A percentile compares a stretch with the other conserved stretches of the same genome.
Conservation (phyloP, 306 rosid species). For the Benincasa hispida region DNA sequence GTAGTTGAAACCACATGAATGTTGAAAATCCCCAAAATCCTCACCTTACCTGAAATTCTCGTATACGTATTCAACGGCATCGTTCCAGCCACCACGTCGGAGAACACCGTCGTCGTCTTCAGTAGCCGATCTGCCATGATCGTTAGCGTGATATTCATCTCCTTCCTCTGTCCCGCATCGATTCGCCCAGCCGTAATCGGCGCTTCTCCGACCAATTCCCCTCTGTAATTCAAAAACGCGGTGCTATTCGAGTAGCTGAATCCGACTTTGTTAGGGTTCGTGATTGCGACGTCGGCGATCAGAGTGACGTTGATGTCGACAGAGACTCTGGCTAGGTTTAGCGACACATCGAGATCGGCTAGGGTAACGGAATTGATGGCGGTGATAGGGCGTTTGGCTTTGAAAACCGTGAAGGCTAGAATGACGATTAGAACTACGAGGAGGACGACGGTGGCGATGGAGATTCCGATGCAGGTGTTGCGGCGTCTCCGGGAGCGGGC, state of each 20-base stretch:
- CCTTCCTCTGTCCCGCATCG: slow-evolving; percentile 13
- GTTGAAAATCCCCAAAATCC: slow-evolving; percentile 28
- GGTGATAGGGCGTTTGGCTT: slow-evolving; percentile 20
- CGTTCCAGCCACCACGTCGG: slow-evolving; percentile 23
- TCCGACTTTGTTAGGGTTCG: slow-evolving; percentile 41
- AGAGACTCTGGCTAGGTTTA: background rate
- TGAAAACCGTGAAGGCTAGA: slow-evolving; percentile 40
- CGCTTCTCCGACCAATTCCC: slow-evolving; percentile 39
- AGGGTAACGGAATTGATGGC: slow-evolving; percentile 17
- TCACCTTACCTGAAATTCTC: slow-evolving; percentile 25
- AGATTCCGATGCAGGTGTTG: slow-evolving; percentile 11
- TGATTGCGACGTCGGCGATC: slow-evolving; percentile 18
- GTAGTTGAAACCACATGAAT: slow-evolving; percentile 21
- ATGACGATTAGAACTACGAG: slow-evolving; percentile 12
- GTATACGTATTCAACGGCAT: slow-evolving; percentile 32
- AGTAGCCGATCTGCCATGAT: slow-evolving; percentile 47
- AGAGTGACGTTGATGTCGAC: slow-evolving; percentile 37
- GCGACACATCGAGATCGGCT: slow-evolving; percentile 13
- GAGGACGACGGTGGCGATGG: background rate
- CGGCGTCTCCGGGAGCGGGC: slow-evolving; percentile 10
- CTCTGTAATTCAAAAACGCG: slow-evolving; percentile 42
- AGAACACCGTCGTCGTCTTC: slow-evolving; percentile 4
- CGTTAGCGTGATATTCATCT: slow-evolving; percentile 29
- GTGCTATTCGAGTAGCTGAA: slow-evolving; percentile 26
- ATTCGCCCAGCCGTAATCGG: slow-evolving; percentile 26